Evolutionary conservation across 345 rosid species (phyloP), one percentile per base, ranked within the genome.

Genomic region (Ceriops zippeliana): DNA sequence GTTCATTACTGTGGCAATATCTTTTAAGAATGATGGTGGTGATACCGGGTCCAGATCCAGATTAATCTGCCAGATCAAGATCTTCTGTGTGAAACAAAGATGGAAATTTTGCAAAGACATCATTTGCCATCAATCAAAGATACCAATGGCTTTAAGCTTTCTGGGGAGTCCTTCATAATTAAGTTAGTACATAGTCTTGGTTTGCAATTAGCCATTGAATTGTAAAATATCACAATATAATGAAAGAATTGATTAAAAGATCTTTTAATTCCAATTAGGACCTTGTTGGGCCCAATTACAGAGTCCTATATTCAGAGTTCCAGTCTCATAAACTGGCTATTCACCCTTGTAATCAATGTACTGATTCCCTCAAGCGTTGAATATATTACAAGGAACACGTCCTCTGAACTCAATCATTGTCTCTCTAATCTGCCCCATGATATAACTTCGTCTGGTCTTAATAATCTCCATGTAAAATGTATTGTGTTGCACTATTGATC

Each of bases 1-100:
- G 31, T 65, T 62, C 46, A 47, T 16, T 61, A 54, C 19, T 26
- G 27, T 16, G 24, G 51, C 32, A 26, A 21, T 59, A 26, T 69
- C 15, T 54, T 71, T 49, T 46, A 22, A 34, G 68, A 62, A 68
- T 70, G 28, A 47, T 27, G 63, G 37, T 75, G 61, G 54, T 73
- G 52, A 65, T 76, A 79, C 59, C 83, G 86, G 98, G 92, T 90
- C 62, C 79, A 78, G 57, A 79, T 93, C 63, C 80, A 71, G 63
- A 73, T 90, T 63, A 76, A 65, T 60, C 35, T 90, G 47, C 85
- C 87, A 1, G 60, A 66, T 49, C 52, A 80, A 51, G 92, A 90
- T 76, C 75, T 77, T 68, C 78, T 90, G 28, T 62, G 70, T 68
- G 73, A 78, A 73, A 79, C 73, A 86, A 90, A 90, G 78, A 57